A percentile compares a stretch with the other conserved stretches of the same genome.
These are phyloP conservation scores for Leccinum broughii DNA, from an alignment of 768 basidiomycete species.

Conservation along the genomic window DNA sequence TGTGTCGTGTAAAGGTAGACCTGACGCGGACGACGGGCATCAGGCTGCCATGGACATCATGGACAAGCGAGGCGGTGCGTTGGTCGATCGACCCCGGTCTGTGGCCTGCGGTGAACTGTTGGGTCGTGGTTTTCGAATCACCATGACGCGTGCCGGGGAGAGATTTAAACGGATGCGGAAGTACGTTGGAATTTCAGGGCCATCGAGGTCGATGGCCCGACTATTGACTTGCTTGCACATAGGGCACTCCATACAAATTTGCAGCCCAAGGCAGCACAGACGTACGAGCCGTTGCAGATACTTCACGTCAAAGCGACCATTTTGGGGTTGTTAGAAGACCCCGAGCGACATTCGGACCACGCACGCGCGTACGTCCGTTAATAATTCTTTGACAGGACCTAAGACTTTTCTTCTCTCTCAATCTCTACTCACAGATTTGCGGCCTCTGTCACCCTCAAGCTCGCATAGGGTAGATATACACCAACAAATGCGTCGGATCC, in stretches of 20 bases:
- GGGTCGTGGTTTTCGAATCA: constrained; percentile 51
- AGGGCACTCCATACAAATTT: constrained; percentile 31
- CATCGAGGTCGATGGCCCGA: background rate
- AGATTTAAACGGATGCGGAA: constrained; percentile 55
- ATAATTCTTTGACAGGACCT: constrained; percentile 33
- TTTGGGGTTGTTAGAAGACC: constrained; percentile 13
- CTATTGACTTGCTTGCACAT: background rate
- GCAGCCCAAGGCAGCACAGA: constrained; percentile 36
- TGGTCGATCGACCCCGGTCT: constrained; percentile 32
- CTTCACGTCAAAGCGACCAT: constrained; percentile 24
- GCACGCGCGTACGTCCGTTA: constrained; percentile 36
- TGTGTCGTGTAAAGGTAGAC: background rate
- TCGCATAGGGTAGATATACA: constrained; percentile 24
- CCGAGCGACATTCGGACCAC: constrained; percentile 11
- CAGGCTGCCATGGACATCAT: constrained; percentile 58
- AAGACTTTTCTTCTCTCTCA: background rate
- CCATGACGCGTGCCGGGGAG: constrained; percentile 50
- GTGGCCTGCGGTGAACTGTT: constrained; percentile 52
- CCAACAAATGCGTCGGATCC: constrained; percentile 17
- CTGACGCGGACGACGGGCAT: constrained; percentile 9
- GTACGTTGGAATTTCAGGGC: constrained; percentile 27
- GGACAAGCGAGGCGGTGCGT: constrained; percentile 37
- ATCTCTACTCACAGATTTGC: constrained; percentile 13
- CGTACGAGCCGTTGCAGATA: constrained; percentile 46
- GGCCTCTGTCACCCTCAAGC: constrained; percentile 15